Conservation (phyloP, 2,329 filamentous ascomycete genomes). For the Alternaria sp. region DNA sequence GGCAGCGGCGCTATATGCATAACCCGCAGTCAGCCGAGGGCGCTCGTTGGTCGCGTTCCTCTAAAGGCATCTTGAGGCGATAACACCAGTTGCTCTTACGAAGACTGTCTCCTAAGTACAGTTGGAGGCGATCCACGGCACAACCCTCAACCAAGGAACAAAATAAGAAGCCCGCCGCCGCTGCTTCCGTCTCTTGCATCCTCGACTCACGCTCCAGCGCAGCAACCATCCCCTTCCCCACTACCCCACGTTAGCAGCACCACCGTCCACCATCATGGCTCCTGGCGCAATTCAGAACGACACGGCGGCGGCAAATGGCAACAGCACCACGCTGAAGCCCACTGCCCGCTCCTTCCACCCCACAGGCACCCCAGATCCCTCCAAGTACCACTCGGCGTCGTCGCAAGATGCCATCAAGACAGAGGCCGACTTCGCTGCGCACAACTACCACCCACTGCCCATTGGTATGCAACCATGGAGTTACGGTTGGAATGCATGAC, state of each 20-base stretch:
- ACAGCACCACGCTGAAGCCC: slow-evolving; percentile 42
- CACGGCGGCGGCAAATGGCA: slow-evolving; percentile 24
- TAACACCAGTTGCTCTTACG: slow-evolving; percentile 12
- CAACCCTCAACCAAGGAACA: slow-evolving; percentile 15
- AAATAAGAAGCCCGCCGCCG: slow-evolving; percentile 28
- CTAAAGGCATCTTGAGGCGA: slow-evolving; percentile 29
- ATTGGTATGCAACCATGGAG: slow-evolving; percentile 60
- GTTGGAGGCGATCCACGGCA: slow-evolving; percentile 35
- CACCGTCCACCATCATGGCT: slow-evolving; percentile 35
- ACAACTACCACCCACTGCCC: slow-evolving; percentile 98
- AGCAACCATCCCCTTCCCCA: slow-evolving; percentile 15
- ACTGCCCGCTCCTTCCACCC: slow-evolving; percentile 49
- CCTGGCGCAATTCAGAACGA: slow-evolving; percentile 42
- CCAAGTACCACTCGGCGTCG: slow-evolving; percentile 75
- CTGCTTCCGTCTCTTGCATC: slow-evolving; percentile 8
- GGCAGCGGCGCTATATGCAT: slow-evolving; percentile 22
- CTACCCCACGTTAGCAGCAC: slow-evolving; percentile 24
- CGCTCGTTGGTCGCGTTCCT: slow-evolving; percentile 15
- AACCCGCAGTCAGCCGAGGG: slow-evolving; percentile 31
- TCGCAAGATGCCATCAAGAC: slow-evolving; percentile 78
- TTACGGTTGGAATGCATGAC: not conserved
- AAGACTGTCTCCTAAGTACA: slow-evolving; percentile 28
- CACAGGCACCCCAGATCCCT: slow-evolving; percentile 47
- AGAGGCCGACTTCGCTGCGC: slow-evolving; percentile 86
- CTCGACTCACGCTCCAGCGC: not conserved